Evolutionary conservation across 2,329 filamentous ascomycete species (phyloP).

Genomic region (Amauroascus verrucosus): DNA sequence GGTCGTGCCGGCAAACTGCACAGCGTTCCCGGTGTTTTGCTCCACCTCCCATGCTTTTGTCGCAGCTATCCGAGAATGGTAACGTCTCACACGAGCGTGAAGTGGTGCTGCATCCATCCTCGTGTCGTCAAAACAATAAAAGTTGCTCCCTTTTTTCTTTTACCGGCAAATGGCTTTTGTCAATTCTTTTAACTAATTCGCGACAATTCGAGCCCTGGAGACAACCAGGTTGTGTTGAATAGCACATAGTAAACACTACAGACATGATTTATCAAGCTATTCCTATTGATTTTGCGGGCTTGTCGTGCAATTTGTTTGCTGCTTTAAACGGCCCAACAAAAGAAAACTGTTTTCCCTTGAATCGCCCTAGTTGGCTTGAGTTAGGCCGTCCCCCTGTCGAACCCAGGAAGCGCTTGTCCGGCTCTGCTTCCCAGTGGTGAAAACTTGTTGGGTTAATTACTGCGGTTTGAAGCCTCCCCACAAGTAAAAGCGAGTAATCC

Average conservation of each 20-base stretch:
- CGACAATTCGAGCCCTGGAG: too few relatives aligned
- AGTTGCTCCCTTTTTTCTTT: neutral
- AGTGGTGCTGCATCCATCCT: neutral
- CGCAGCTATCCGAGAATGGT: slow-evolving; percentile 8
- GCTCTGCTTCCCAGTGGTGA: slow-evolving; percentile 8
- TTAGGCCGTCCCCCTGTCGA: neutral
- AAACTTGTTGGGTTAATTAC: neutral
- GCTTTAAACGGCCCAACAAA: neutral
- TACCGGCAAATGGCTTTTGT: neutral
- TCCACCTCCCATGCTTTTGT: slow-evolving; percentile 7
- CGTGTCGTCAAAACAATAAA: neutral
- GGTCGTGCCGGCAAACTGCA: neutral
- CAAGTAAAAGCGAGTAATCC: neutral
- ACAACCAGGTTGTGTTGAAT: too few relatives aligned
- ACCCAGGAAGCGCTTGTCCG: neutral
- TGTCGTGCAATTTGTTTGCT: too few relatives aligned
- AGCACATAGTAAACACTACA: too few relatives aligned
- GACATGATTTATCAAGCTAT: too few relatives aligned
- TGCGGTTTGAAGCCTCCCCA: neutral
- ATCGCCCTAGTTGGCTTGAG: neutral
- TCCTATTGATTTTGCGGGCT: too few relatives aligned
- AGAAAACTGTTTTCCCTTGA: neutral
- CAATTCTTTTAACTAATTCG: neutral
- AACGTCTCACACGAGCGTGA: slow-evolving; percentile 11
- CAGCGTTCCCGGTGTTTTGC: neutral